Conservation (phyloP, 768 basidiomycete species). For the Kwoniella dejecticola region DNA sequence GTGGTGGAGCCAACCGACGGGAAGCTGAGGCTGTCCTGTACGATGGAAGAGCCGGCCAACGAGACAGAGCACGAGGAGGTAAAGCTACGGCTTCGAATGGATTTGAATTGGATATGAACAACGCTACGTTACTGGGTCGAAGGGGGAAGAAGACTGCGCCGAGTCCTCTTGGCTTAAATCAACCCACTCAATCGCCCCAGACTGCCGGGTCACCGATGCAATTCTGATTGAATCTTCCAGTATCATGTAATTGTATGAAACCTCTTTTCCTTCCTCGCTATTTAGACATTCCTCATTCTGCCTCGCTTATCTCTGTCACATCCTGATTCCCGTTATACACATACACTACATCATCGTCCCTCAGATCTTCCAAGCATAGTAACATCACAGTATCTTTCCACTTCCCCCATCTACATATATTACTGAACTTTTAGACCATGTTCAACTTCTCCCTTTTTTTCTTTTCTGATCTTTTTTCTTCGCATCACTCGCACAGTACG, state of each 20-base stretch:
- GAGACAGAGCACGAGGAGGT: conserved; percentile 62
- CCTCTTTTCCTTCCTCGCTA: background rate
- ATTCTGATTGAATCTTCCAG: conserved; percentile 1
- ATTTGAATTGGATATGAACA: conserved; percentile 86
- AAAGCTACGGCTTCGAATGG: conserved; percentile 22
- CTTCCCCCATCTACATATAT: background rate
- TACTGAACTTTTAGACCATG: too few relatives aligned
- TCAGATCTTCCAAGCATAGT: too few relatives aligned
- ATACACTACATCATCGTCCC: background rate
- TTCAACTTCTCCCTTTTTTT: background rate
- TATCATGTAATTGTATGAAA: background rate
- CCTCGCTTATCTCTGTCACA: too few relatives aligned
- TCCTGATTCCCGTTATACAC: background rate
- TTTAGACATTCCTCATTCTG: too few relatives aligned
- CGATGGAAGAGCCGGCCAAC: conserved; percentile 70
- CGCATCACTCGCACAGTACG: background rate
- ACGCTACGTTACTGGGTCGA: conserved; percentile 77
- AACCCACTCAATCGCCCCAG: conserved; percentile 19
- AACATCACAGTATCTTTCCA: background rate
- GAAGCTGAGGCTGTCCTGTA: conserved; percentile 59
- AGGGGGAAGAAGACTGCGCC: conserved; percentile 53
- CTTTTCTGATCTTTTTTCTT: background rate
- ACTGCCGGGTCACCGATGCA: conserved; percentile 45
- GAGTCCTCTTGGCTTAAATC: conserved; percentile 41
- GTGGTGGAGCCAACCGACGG: conserved; percentile 58